Evolutionary conservation across 306 rosid genomes (phyloP), one percentile per base, ranked within the genome.

Genomic region (Vicia villosa): DNA sequence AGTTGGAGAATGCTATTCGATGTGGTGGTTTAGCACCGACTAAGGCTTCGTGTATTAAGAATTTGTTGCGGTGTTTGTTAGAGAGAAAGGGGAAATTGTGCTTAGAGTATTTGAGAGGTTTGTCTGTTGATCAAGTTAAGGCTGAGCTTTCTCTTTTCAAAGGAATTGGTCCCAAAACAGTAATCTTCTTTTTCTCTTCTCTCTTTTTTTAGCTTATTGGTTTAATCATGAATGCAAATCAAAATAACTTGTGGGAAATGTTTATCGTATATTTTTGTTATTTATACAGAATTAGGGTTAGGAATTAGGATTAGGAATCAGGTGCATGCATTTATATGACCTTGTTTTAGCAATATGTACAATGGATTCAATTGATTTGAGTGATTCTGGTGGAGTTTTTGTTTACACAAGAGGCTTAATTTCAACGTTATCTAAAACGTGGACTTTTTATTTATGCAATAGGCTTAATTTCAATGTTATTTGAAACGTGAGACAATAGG

Each of bases 101-200:
- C 75, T 66, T 93, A 84, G 98, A 93, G 85, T 90, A 88, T 82
- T 72, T 90, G 81, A 81, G 81, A 36, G 80, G 79, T 30, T 82
- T 90, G 68, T 79, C 93, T 2, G 70, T 90, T 37, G 90, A 79
- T 56, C 79, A 92, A 79, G 71, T 86, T 61, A 90, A 92, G 72
- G 78, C 91, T 19, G 96, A 90, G 75, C 82, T 92, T 6, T 85
- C 93, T 5, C 82, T 75, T 79, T 88, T 90, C 86, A 92, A 90
- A 79, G 98, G 98, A 79, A 86, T 92, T 56, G 96, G 96, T 61
- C 96, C 98, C 55, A 92, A 92, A 79, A 88, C 98, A 52, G 98
- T 90, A 82, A 41, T 51, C 20, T 70, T n/a, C n/a, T 79, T 76
- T 65, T 64, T 51, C 24, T 13, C 72, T 64, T 3, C 1, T 64